Evolutionary conservation across 1,139 yeast genomes (phyloP), one percentile per base, ranked within the genome.

Genomic region (Suhomyces yuchorum): DNA sequence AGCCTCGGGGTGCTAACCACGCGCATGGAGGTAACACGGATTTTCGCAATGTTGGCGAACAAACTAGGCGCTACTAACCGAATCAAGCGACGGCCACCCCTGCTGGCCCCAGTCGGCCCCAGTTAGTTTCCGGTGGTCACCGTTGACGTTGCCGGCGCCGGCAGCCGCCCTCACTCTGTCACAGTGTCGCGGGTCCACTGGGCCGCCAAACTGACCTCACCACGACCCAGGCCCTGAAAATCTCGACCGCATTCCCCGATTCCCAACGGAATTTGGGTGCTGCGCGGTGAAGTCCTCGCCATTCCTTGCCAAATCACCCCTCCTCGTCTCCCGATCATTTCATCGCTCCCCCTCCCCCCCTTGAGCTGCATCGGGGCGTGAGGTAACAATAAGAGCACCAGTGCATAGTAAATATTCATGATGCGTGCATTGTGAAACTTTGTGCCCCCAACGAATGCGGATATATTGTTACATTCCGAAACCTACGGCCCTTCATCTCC

Each of bases 401-500:
- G 14, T 24, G 39, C 39, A 23, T 37, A 15, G 15, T 37, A 22
- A 37, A 37, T 22, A 17, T 17, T n/a, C 26, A 8, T n/a, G 12
- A 24, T 37, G 39, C 39, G 26, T n/a, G 28, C 23, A 37, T 37
- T 37, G 30, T 37, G 26, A n/a, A 14, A 12, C 30, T 40, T 39
- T 44, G 44, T 43, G 40, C 30, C 12, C 28, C 19, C 26, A 37
- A 28, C 50, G 26, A 37, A 32, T 43, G 17, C 30, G 40, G 49
- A 12, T 38, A 37, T 36, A 43, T 47, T 47, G 50, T 40, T 46
- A 46, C 49, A 46, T 43, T 43, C 44, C 46, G 30, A 30, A 24
- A 12, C 26, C 34, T 36, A 28, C 36, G 30, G 9, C 23, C 35
- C 18, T 12, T 14, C 28, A 35, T 26, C 23, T 17, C 30, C 35